phyloP scores from a whole-genome alignment of 495 filamentous ascomycete species.

The Hypoxylon perforatum region DNA sequence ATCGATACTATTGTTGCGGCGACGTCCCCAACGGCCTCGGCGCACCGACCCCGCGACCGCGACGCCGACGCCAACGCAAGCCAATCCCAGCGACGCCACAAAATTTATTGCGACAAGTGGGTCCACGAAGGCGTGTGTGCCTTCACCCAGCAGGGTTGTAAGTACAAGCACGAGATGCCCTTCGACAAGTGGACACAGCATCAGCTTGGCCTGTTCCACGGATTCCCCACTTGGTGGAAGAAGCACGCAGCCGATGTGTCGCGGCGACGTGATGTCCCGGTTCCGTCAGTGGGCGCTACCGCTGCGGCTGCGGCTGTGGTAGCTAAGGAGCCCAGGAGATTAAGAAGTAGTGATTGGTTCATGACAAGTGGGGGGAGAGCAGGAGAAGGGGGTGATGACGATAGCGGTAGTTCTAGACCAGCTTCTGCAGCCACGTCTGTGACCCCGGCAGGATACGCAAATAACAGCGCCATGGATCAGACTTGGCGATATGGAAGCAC shows the following conservation, averaged over 20 bases:
- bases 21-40: too few relatives aligned
- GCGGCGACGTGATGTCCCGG: not conserved
- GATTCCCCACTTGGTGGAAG: constrained; percentile 64
- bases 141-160: constrained; percentile 85
- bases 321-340: not conserved
- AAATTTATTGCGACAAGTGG: constrained; percentile 89
- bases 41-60: not conserved
- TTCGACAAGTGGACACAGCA: constrained; percentile 66
- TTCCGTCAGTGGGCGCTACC: not conserved
- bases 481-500: not conserved
- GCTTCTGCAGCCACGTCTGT: too few relatives aligned
- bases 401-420: too few relatives aligned
- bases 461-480: not conserved
- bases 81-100: constrained; percentile 49
- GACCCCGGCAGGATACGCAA: not conserved
- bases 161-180: constrained; percentile 90
- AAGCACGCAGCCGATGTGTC: constrained; percentile 57
- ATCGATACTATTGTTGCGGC: too few relatives aligned
- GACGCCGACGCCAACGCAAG: not conserved
- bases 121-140: constrained; percentile 84
- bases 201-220: constrained; percentile 69
- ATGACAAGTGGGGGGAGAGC: not conserved
- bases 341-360: too few relatives aligned
- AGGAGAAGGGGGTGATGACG: too few relatives aligned
- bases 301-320: too few relatives aligned